Base-by-base conservation (phyloP, 2,329 filamentous ascomycete species). In the Elsinoe australis region DNA sequence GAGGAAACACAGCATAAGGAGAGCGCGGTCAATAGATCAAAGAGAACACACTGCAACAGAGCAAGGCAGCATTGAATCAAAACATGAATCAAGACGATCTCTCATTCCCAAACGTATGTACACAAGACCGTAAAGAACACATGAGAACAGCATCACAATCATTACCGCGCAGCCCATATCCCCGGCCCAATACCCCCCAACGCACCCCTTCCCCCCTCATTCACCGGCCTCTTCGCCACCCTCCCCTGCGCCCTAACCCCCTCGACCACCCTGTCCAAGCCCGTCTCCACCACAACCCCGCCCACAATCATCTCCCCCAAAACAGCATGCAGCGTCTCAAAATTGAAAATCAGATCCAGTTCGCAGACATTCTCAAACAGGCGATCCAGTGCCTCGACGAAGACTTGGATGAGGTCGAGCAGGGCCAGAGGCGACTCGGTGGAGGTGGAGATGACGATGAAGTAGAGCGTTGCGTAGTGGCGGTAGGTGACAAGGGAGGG, bases 321-420 rank as follows among this genome's bases (percentile, higher is more conserved):
- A 12, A 88, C 82, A 6, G 90, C 85, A 71, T 98, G 92, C 59
- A 98, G 74, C 12, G 88, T 94, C 75, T 98, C 92, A 59, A 95
- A 98, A 64, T 96, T 96, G 72, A 98, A 98, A 65, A 98, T 98
- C 57, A 98, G 76, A 66, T 98, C 89, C 49, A 98, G 74, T 71
- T 98, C 92, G 75, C 92, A 98, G 7, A 98, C 92, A 64, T 98
- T 95, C 70, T 96, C 92, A 63, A 98, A 98, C 32, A 98, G 75
- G 55, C 87, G 81, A 66, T 98, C 92, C 28, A 98, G 77, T 1
- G 90, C 83, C 68, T 98, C 92, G 54, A 98, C 92, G 60, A 95
- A 98, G 52, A 98, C 92, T 68, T 98, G 92, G 55, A 98, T 96
- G 48, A 98, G 72, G 66, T 98, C 92, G 53, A 98, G 88, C 18